Evolutionary conservation across 306 rosid species (phyloP).

Genomic region (Pyrus pyrifolia): DNA sequence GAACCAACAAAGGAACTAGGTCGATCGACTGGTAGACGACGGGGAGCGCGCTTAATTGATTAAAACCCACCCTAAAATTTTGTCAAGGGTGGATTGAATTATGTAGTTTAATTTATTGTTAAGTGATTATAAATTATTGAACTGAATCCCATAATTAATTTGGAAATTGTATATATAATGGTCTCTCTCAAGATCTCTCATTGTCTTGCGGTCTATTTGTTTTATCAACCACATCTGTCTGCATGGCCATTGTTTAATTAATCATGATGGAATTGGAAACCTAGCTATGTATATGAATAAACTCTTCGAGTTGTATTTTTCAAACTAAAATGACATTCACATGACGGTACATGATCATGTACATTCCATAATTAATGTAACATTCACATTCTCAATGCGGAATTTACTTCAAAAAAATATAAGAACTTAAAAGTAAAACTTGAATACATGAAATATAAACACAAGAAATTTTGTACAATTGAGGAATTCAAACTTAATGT

Average conservation of each 20-base stretch:
- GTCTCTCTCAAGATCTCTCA: background rate
- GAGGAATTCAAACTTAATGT: background rate
- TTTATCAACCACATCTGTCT: background rate
- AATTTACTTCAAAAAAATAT: background rate
- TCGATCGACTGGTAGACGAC: slow-evolving; percentile 6
- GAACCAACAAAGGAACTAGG: slow-evolving; percentile 7
- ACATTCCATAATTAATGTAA: background rate
- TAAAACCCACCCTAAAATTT: slow-evolving; percentile 25
- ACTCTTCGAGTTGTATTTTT: too few relatives aligned
- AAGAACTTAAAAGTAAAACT: background rate
- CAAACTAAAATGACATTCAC: too few relatives aligned
- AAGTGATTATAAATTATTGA: slow-evolving; percentile 1
- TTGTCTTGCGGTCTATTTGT: background rate
- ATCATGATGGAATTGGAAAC: too few relatives aligned
- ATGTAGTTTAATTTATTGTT: slow-evolving; percentile 18
- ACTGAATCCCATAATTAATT: background rate
- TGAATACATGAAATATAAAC: background rate
- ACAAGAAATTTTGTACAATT: background rate
- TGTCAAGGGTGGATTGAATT: slow-evolving; percentile 28
- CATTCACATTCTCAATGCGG: background rate
- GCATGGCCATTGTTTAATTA: background rate
- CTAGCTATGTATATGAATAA: too few relatives aligned
- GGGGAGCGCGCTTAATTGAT: background rate
- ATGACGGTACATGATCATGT: too few relatives aligned
- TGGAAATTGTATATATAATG: slow-evolving; percentile 3